Percentiles rank a stretch among this genome's conserved stretches.
phyloP scores from a whole-genome alignment of 2,329 filamentous ascomycete species.

The Sporothrix schenckii region DNA sequence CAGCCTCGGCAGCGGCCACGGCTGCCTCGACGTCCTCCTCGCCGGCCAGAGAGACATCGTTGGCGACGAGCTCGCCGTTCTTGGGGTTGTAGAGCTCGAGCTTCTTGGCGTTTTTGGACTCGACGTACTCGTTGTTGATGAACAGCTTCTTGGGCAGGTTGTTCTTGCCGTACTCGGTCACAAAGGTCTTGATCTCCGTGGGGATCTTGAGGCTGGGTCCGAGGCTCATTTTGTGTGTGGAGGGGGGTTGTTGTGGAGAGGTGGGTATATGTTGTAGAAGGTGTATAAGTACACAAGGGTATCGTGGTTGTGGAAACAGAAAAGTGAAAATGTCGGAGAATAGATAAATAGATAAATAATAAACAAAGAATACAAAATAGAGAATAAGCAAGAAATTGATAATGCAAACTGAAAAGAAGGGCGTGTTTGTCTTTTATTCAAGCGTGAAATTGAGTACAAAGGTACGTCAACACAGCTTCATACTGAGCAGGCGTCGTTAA shows the following conservation, averaged over 20 bases:
- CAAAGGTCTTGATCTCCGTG: constrained; percentile 27
- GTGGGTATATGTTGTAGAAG: not conserved
- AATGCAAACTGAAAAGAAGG: not conserved
- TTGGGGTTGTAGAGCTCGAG: constrained; percentile 54
- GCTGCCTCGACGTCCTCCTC: constrained; percentile 66
- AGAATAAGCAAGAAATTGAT: not conserved
- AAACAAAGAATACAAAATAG: not conserved
- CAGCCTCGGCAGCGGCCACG: constrained; percentile 68
- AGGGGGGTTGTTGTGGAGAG: not conserved
- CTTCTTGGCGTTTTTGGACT: constrained; percentile 50
- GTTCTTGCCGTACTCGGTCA: constrained; percentile 40
- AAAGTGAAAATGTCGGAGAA: not conserved
- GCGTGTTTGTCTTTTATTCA: constrained; percentile 4
- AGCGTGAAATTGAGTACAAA: not conserved
- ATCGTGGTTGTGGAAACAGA: not conserved
- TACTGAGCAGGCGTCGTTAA: not conserved
- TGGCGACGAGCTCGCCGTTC: constrained; percentile 53
- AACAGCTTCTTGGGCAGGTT: constrained; percentile 46
- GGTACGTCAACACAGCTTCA: constrained; percentile 1
- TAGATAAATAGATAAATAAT: not conserved
- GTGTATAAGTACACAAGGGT: not conserved
- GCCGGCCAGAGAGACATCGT: constrained; percentile 52
- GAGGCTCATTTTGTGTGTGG: constrained; percentile 39
- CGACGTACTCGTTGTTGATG: constrained; percentile 46
- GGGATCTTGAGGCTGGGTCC: constrained; percentile 37